These are phyloP conservation scores for Tylopilus sp. DNA, from an alignment of 1,284 basidiomycete genomes.

Conservation along the genomic window DNA sequence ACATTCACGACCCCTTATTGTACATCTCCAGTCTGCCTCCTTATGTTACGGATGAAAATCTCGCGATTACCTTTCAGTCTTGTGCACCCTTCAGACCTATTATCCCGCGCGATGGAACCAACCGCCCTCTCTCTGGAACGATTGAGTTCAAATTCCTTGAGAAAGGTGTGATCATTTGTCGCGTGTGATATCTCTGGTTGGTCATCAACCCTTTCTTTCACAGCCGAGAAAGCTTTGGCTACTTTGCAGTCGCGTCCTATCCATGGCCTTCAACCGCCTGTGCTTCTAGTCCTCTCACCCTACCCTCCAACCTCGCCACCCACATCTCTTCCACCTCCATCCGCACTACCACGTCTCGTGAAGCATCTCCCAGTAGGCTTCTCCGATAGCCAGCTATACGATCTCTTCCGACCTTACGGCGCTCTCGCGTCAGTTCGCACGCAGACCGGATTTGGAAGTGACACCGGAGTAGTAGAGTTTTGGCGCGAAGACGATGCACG, in stretches of 20 bases:
- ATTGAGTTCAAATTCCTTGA: constrained; percentile 77
- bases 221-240: constrained; percentile 86
- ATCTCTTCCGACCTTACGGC: constrained; percentile 69
- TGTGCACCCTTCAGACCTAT: constrained; percentile 78
- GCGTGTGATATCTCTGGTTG: constrained; percentile 5
- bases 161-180: constrained; percentile 53
- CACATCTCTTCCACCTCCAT: constrained; percentile 67
- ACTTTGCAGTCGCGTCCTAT: constrained; percentile 74
- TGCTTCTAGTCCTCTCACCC: constrained; percentile 65
- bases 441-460: constrained; percentile 67
- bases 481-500: constrained; percentile 86
- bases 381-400: constrained; percentile 74
- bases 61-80: constrained; percentile 63
- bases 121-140: constrained; percentile 54
- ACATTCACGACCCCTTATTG: constrained; percentile 73
- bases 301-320: constrained; percentile 70
- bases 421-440: constrained; percentile 67
- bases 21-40: constrained; percentile 72
- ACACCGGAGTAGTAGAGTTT: constrained; percentile 78
- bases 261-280: constrained; percentile 51
- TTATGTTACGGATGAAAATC: constrained; percentile 67
- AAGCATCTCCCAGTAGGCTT: constrained; percentile 69
- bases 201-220: constrained; percentile 11
- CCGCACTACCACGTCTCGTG: constrained; percentile 69
- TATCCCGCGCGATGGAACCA: constrained; percentile 58